Evolutionary conservation across 1,139 yeast genomes (phyloP).

Genomic region (Debaryomyces robertsiae): DNA sequence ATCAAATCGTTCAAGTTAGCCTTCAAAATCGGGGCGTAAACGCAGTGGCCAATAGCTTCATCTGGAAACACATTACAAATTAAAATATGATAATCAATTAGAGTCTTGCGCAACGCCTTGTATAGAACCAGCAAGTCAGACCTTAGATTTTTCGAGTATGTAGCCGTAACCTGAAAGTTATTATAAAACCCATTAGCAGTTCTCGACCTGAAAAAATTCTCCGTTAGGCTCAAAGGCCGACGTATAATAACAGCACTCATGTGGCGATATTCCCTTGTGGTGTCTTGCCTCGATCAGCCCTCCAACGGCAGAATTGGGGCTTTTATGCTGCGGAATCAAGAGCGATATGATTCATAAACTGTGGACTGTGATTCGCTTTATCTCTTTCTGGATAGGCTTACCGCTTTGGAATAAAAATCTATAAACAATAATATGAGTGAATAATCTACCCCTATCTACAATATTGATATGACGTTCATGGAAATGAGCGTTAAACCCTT

Average conservation of each 20-base stretch:
- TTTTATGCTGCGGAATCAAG: too few relatives aligned
- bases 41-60: slow-evolving; percentile 14
- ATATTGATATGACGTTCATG: too few relatives aligned
- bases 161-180: slow-evolving; percentile 40
- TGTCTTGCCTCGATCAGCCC: too few relatives aligned
- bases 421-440: too few relatives aligned
- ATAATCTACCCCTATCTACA: too few relatives aligned
- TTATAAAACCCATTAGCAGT: slow-evolving; percentile 32
- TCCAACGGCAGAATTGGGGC: too few relatives aligned
- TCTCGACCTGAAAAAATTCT: slow-evolving; percentile 40
- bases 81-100: slow-evolving; percentile 39
- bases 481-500: too few relatives aligned
- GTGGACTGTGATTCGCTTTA: too few relatives aligned
- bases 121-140: slow-evolving; percentile 20
- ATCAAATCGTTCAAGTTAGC: slow-evolving; percentile 31
- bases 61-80: slow-evolving; percentile 34
- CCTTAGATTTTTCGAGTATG: slow-evolving; percentile 30
- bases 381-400: too few relatives aligned
- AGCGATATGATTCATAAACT: too few relatives aligned
- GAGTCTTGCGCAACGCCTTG: slow-evolving; percentile 34
- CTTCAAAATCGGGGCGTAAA: slow-evolving; percentile 27
- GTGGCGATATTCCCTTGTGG: too few relatives aligned
- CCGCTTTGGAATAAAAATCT: too few relatives aligned
- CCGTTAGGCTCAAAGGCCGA: slow-evolving; percentile 37
- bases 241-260: slow-evolving; percentile 2